phyloP scores from a whole-genome alignment of 345 rosid genomes.

The Hibiscus mutabilis region DNA sequence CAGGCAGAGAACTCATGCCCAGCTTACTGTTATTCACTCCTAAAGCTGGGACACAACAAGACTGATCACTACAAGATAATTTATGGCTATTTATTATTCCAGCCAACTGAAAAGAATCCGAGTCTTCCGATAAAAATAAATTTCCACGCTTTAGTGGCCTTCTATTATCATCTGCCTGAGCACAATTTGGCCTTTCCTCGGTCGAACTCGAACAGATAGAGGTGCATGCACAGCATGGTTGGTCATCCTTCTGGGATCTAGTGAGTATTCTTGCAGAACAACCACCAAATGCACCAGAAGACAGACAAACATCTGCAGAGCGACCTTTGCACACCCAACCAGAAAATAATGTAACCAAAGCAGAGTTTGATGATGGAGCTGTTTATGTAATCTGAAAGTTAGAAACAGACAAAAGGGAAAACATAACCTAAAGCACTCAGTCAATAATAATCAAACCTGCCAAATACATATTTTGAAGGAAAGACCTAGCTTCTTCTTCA shows the following conservation, averaged over 20 bases:
- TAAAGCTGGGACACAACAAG: slow-evolving; percentile 55
- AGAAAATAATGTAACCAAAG: slow-evolving; percentile 50
- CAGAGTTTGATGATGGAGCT: slow-evolving; percentile 54
- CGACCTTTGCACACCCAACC: slow-evolving; percentile 62
- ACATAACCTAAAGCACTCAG: not conserved
- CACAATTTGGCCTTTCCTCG: slow-evolving; percentile 16
- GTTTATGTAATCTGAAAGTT: slow-evolving; percentile 19
- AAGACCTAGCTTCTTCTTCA: slow-evolving; percentile 42
- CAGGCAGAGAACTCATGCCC: slow-evolving; percentile 42
- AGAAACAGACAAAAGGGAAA: slow-evolving; percentile 11
- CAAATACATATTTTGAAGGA: slow-evolving; percentile 47
- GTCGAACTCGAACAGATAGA: slow-evolving; percentile 3
- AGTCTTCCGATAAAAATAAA: slow-evolving; percentile 16
- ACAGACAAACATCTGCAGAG: slow-evolving; percentile 34
- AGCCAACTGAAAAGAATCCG: slow-evolving; percentile 16
- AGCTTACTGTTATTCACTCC: slow-evolving; percentile 40
- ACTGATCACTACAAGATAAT: slow-evolving; percentile 23
- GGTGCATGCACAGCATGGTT: slow-evolving; percentile 18
- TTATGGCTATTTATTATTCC: slow-evolving; percentile 14
- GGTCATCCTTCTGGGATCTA: slow-evolving; percentile 20
- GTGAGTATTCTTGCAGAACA: slow-evolving; percentile 32
- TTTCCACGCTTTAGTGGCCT: slow-evolving; percentile 32
- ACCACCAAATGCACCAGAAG: slow-evolving; percentile 31
- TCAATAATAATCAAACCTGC: slow-evolving; percentile 33
- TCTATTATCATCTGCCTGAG: slow-evolving; percentile 20